A percentile compares a stretch with the other conserved stretches of the same genome.
phyloP scores from a whole-genome alignment of 2,329 filamentous ascomycete species.

The Sphaerulina musiva region DNA sequence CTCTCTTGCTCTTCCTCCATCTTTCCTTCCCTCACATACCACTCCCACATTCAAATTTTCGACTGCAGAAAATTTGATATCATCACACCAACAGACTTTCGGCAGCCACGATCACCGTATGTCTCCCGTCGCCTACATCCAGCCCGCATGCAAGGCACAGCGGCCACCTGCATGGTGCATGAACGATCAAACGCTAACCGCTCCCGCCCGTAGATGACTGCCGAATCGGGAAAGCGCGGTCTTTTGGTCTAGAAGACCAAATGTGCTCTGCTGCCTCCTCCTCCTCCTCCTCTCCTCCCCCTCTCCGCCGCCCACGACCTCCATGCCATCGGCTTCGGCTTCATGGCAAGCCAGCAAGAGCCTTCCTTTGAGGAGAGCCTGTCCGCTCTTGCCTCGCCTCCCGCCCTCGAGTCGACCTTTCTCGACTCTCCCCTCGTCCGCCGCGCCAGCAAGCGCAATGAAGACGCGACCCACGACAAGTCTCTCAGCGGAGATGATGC shows the following conservation, averaged over 20 bases:
- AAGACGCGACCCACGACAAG: neutral
- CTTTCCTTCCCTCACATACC: too few relatives aligned
- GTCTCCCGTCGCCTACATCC: neutral
- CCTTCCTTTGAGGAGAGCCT: neutral
- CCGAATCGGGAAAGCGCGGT: too few relatives aligned
- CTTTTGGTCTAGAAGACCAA: too few relatives aligned
- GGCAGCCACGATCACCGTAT: neutral
- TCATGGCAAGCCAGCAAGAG: constrained; percentile 1
- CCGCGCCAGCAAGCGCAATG: neutral
- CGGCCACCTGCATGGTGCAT: too few relatives aligned
- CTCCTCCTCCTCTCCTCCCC: too few relatives aligned
- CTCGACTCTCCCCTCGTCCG: neutral
- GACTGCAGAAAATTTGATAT: neutral
- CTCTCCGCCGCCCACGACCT: too few relatives aligned
- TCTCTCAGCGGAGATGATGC: neutral
- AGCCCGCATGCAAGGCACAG: neutral
- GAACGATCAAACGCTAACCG: too few relatives aligned
- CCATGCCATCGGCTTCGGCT: too few relatives aligned
- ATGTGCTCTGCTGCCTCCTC: too few relatives aligned
- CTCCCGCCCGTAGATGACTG: too few relatives aligned
- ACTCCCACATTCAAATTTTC: too few relatives aligned
- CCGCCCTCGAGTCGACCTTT: constrained; percentile 3
- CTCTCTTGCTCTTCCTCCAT: too few relatives aligned
- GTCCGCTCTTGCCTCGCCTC: neutral
- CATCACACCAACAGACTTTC: neutral